Evolutionary conservation across 495 filamentous ascomycete species (phyloP).

Genomic region (Tricharina praecox): DNA sequence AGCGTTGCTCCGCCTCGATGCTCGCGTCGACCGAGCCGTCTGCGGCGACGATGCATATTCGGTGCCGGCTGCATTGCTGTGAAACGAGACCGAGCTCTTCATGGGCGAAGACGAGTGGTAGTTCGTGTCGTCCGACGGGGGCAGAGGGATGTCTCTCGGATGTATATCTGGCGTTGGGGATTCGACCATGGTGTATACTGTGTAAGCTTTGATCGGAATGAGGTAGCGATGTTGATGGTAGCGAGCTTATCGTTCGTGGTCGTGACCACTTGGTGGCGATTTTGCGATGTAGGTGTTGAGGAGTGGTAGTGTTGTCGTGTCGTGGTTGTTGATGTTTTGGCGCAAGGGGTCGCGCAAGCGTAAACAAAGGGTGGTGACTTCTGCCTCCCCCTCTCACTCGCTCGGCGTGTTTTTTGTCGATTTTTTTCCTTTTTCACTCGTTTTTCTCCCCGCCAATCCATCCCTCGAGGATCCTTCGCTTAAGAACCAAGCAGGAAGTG

Average conservation of each 20-base stretch:
- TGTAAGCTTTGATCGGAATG: not conserved
- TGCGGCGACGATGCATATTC: conserved; percentile 12
- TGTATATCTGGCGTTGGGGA: not conserved
- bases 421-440: too few relatives aligned
- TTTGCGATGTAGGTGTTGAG: not conserved
- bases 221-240: too few relatives aligned
- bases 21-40: conserved; percentile 12
- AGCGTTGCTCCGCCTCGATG: not conserved
- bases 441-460: too few relatives aligned
- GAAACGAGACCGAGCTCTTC: not conserved
- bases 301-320: too few relatives aligned
- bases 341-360: too few relatives aligned
- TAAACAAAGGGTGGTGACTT: conserved; percentile 4
- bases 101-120: conserved; percentile 17
- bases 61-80: not conserved
- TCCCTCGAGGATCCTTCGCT: too few relatives aligned
- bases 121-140: conserved; percentile 18
- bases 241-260: too few relatives aligned
- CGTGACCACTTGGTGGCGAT: too few relatives aligned
- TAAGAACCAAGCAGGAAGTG: too few relatives aligned
- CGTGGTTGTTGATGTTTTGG: too few relatives aligned
- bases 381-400: too few relatives aligned
- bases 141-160: conserved; percentile 16
- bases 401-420: too few relatives aligned
- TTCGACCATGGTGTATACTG: not conserved